phyloP scores from a whole-genome alignment of 331 rosid species.

The Stylosanthes scabra region DNA sequence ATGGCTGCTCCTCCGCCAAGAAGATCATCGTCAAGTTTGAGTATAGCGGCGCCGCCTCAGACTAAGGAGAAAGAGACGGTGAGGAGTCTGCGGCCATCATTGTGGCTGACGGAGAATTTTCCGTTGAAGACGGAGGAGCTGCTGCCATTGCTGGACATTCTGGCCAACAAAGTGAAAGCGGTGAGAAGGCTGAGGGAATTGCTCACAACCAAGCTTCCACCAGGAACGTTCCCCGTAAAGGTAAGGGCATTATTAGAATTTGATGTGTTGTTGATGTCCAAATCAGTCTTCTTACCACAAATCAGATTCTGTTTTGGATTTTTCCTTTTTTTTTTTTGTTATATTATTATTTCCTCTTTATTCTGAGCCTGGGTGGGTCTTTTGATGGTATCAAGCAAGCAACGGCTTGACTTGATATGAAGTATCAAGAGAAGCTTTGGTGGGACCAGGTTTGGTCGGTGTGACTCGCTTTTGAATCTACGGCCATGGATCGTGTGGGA shows the following conservation, averaged over 20 bases:
- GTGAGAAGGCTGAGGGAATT: constrained; percentile 82
- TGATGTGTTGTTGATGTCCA: background rate
- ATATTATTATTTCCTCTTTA: background rate
- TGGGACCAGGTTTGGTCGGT: constrained; percentile 21
- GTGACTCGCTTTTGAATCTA: background rate
- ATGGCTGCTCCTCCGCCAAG: constrained; percentile 49
- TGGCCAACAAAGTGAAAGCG: constrained; percentile 87
- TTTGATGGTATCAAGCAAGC: constrained; percentile 18
- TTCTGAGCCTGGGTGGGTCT: background rate
- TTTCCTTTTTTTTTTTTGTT: background rate
- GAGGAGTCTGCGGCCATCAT: constrained; percentile 75
- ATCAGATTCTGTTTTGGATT: constrained; percentile 22
- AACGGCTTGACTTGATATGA: constrained; percentile 9
- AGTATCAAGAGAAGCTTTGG: constrained; percentile 10
- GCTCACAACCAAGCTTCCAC: constrained; percentile 89
- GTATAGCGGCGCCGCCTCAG: constrained; percentile 53
- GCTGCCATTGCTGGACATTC: constrained; percentile 77
- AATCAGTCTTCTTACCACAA: background rate
- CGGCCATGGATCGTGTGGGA: background rate
- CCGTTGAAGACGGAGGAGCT: constrained; percentile 92
- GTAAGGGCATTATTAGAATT: constrained; percentile 47
- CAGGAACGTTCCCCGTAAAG: constrained; percentile 91
- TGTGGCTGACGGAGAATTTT: constrained; percentile 87
- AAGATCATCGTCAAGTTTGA: constrained; percentile 39
- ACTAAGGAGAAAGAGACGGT: constrained; percentile 82